Percentiles rank a stretch among this genome's conserved stretches.
Evolutionary conservation across 805 yeast species (phyloP).

Genomic region (Yueomyces sp.): DNA sequence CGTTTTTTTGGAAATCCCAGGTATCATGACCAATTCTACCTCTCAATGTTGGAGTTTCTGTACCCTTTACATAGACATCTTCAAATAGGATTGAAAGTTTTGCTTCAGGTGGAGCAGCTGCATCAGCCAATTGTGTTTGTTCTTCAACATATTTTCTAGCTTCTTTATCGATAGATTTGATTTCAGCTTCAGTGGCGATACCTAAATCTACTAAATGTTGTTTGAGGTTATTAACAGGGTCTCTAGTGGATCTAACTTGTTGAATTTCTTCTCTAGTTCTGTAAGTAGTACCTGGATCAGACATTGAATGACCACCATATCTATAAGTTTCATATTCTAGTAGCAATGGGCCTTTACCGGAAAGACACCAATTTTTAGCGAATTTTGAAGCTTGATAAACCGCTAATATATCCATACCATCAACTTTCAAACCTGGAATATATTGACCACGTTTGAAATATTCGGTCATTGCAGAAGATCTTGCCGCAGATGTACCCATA

Average conservation of each 20-base stretch:
- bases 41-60: conserved; percentile 85
- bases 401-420: conserved; percentile 97
- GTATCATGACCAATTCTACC: conserved; percentile 95
- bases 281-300: conserved; percentile 99
- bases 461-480: conserved; percentile 94
- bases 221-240: conserved; percentile 94
- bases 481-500: conserved; percentile 97
- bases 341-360: conserved; percentile 93
- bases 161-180: conserved; percentile 87
- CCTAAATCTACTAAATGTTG: conserved; percentile 67
- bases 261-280: conserved; percentile 99
- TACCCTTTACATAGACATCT: conserved; percentile 91
- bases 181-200: conserved; percentile 88
- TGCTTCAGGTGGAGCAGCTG: conserved; percentile 90
- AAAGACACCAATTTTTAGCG: conserved; percentile 90
- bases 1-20: conserved; percentile 55
- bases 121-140: conserved; percentile 89
- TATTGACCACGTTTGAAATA: conserved; percentile 99
- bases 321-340: conserved; percentile 97
- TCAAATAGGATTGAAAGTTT: conserved; percentile 88
- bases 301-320: conserved; percentile 99
- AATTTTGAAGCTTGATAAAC: conserved; percentile 91
- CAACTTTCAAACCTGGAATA: conserved; percentile 95
- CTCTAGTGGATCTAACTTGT: conserved; percentile 97
- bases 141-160: conserved; percentile 93